These are phyloP conservation scores for Phytophthora pluvialis DNA, from an alignment of 352 stramenopile genomes.

Conservation along the genomic window DNA sequence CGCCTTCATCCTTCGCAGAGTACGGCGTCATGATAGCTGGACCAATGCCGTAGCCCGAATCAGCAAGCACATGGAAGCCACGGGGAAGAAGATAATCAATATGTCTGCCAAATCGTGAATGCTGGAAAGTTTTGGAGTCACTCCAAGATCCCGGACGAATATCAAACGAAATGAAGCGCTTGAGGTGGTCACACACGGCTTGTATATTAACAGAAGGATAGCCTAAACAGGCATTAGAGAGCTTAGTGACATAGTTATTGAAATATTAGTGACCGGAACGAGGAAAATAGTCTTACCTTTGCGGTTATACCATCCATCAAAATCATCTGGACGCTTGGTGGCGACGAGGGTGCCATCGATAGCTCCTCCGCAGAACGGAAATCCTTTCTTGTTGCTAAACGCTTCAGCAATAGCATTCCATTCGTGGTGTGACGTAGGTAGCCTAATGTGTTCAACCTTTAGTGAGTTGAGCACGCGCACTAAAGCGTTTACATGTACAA, in stretches of 20 bases:
- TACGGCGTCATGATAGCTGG: not conserved
- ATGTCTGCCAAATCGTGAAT: not conserved
- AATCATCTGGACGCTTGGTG: not conserved
- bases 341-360: not conserved
- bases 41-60: not conserved
- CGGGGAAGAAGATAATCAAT: not conserved
- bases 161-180: not conserved
- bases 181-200: not conserved
- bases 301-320: not conserved
- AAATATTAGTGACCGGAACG: not conserved
- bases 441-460: not conserved
- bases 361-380: not conserved
- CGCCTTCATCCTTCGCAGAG: not conserved
- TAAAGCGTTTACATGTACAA: not conserved
- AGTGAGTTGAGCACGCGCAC: not conserved
- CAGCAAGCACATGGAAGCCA: not conserved
- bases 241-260: not conserved
- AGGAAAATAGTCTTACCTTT: not conserved
- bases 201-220: not conserved
- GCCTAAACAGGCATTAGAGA: not conserved
- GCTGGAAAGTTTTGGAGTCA: not conserved
- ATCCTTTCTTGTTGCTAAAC: not conserved
- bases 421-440: no score
- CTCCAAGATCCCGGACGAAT: conserved; percentile 2
- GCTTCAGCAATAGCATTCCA: not conserved